A percentile compares a stretch with the other conserved stretches of the same genome.
phyloP scores from a whole-genome alignment of 2,329 filamentous ascomycete genomes.

The Pestalotiopsis fici region DNA sequence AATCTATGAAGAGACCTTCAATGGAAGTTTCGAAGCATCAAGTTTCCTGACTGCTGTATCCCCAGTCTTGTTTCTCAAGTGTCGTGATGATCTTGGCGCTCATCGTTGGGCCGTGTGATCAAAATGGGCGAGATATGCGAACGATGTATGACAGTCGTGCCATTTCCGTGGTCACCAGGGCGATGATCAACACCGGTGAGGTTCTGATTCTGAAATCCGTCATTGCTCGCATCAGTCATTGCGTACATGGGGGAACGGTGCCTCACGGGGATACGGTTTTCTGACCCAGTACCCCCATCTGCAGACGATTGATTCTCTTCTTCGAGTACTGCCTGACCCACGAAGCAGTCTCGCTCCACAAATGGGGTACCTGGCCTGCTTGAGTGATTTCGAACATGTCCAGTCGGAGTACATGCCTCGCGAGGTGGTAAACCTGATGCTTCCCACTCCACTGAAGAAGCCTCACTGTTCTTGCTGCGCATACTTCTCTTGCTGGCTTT shows the following conservation, averaged over 20 bases:
- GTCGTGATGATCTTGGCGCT: background rate
- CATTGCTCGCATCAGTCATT: slow-evolving; percentile 18
- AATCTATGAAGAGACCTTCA: no score
- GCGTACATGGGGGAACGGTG: background rate
- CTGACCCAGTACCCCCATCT: background rate
- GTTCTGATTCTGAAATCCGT: slow-evolving; percentile 13
- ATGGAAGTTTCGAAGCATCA: no score
- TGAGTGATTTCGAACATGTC: slow-evolving; percentile 19
- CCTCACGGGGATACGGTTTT: background rate
- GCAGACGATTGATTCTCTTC: slow-evolving; percentile 26
- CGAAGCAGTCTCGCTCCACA: slow-evolving; percentile 35
- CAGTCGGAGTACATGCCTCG: slow-evolving; percentile 16
- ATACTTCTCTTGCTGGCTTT: slow-evolving; percentile 34
- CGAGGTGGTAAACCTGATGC: slow-evolving; percentile 17
- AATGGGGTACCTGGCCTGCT: slow-evolving; percentile 20
- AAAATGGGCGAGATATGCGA: background rate
- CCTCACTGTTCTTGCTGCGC: slow-evolving; percentile 26
- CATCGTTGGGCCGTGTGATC: background rate
- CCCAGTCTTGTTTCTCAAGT: background rate
- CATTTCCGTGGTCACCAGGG: no score
- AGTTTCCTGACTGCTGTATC: background rate
- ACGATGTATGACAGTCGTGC: background rate
- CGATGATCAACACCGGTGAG: background rate
- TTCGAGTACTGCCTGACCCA: slow-evolving; percentile 37
- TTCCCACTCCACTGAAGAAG: slow-evolving; percentile 18